Conservation (phyloP, 345 rosid species). For the Stellera chamaejasme region DNA sequence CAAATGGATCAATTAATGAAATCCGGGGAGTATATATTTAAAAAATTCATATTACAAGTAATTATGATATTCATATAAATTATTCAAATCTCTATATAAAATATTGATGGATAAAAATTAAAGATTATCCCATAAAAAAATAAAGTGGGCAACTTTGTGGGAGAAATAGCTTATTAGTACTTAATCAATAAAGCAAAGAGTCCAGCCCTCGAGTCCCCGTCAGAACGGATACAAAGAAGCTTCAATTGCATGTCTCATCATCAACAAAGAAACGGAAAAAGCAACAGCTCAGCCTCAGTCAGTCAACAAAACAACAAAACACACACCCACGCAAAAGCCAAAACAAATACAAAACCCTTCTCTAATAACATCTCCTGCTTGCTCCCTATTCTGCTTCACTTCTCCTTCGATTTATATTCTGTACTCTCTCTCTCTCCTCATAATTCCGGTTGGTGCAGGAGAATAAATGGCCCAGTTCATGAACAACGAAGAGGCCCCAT, state of each 20-base stretch:
- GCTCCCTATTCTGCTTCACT: neutral
- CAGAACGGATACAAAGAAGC: slow-evolving; percentile 24
- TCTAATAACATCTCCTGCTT: neutral
- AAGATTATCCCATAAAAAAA: too few relatives aligned
- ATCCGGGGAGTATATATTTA: too few relatives aligned
- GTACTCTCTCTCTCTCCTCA: slow-evolving; percentile 11
- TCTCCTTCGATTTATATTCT: neutral
- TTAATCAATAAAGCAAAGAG: neutral
- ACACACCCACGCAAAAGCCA: neutral
- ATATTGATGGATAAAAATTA: too few relatives aligned
- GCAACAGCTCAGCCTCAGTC: slow-evolving; percentile 11
- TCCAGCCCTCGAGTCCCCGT: slow-evolving; percentile 16
- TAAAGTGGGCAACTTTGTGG: too few relatives aligned
- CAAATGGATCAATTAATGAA: too few relatives aligned
- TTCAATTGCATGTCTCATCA: slow-evolving; percentile 9
- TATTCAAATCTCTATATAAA: too few relatives aligned
- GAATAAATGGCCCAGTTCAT: slow-evolving; percentile 35
- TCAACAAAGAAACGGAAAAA: slow-evolving; percentile 3
- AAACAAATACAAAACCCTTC: neutral
- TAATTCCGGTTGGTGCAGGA: slow-evolving; percentile 30
- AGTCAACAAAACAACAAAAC: slow-evolving; percentile 19
- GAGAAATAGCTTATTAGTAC: too few relatives aligned
- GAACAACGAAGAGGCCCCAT: slow-evolving; percentile 14
- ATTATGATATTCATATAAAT: too few relatives aligned
- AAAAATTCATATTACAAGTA: too few relatives aligned